Percentiles rank a stretch among this genome's conserved stretches.
Evolutionary conservation across 371 early-diverging fungal genomes (phyloP).

Genomic region (Fennellomyces sp.): DNA sequence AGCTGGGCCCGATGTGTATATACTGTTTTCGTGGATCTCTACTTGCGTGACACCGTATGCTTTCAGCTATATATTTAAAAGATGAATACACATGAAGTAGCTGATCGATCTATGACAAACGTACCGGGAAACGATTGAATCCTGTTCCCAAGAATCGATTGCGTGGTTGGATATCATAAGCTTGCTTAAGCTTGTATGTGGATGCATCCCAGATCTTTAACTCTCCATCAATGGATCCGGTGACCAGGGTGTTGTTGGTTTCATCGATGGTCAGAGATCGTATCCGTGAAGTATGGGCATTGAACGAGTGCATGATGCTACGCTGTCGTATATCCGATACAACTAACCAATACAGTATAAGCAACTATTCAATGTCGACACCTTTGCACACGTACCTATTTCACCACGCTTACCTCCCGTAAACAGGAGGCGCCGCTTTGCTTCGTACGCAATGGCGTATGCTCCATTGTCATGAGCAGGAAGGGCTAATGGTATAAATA

Average conservation of each 20-base stretch:
- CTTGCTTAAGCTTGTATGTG: constrained; percentile 55
- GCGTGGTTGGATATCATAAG: constrained; percentile 58
- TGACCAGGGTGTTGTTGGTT: constrained; percentile 58
- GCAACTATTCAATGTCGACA: background rate
- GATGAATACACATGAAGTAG: background rate
- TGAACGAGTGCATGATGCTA: constrained; percentile 66
- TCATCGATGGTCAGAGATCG: constrained; percentile 70
- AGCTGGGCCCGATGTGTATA: constrained; percentile 51
- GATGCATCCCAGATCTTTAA: constrained; percentile 72
- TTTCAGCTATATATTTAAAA: constrained; percentile 33
- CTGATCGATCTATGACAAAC: too few relatives aligned
- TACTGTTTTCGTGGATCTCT: constrained; percentile 25
- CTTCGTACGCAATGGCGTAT: constrained; percentile 69
- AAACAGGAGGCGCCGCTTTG: constrained; percentile 62
- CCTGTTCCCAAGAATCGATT: constrained; percentile 60
- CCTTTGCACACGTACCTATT: constrained; percentile 53
- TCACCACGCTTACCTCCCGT: constrained; percentile 81
- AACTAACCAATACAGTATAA: constrained; percentile 34
- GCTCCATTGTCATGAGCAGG: constrained; percentile 63
- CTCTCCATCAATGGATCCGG: constrained; percentile 67
- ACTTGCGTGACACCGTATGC: constrained; percentile 57
- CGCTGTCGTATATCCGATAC: constrained; percentile 80
- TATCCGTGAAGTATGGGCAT: constrained; percentile 72
- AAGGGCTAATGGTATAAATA: constrained; percentile 37
- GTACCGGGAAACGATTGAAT: constrained; percentile 62